Evolutionary conservation across 108 stramenopile genomes (phyloP).

Genomic region (Skeletonema menzelii): DNA sequence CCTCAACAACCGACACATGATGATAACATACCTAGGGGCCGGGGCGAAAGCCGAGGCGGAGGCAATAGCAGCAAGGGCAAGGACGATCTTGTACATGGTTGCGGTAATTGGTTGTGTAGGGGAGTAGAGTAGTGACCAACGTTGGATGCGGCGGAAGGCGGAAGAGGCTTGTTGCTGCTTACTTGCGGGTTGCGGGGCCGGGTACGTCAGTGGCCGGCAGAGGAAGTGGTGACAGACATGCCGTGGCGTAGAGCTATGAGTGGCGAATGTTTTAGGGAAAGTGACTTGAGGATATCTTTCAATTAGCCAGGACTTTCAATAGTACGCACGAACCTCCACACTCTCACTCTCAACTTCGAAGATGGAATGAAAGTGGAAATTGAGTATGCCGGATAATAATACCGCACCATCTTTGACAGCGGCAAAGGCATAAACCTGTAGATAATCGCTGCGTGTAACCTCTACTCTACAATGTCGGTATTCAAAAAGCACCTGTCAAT

Average conservation of each 20-base stretch:
- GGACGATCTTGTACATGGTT: conserved; percentile 73
- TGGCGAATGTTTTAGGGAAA: not conserved
- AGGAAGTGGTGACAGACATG: not conserved
- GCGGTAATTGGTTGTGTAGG: not conserved
- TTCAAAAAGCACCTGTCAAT: not conserved
- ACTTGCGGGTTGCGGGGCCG: not conserved
- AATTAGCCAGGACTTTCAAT: not conserved
- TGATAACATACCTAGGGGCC: conserved; percentile 56
- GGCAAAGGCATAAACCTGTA: too few species aligned
- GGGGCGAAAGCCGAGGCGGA: conserved; percentile 84
- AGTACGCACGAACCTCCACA: not conserved
- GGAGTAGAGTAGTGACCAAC: not conserved
- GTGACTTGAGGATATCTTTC: not conserved
- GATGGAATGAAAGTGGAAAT: too few species aligned
- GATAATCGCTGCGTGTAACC: too few species aligned
- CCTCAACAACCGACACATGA: not conserved
- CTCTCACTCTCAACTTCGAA: too few species aligned
- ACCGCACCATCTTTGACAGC: too few species aligned
- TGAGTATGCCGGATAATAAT: too few species aligned
- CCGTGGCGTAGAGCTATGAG: not conserved
- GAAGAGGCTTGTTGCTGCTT: not conserved
- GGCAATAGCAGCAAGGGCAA: conserved; percentile 67
- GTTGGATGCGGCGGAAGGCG: not conserved
- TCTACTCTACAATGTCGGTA: not conserved
- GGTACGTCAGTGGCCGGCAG: not conserved